Base-by-base conservation (phyloP, 1,284 basidiomycete species). In the Earliella scabrosa region DNA sequence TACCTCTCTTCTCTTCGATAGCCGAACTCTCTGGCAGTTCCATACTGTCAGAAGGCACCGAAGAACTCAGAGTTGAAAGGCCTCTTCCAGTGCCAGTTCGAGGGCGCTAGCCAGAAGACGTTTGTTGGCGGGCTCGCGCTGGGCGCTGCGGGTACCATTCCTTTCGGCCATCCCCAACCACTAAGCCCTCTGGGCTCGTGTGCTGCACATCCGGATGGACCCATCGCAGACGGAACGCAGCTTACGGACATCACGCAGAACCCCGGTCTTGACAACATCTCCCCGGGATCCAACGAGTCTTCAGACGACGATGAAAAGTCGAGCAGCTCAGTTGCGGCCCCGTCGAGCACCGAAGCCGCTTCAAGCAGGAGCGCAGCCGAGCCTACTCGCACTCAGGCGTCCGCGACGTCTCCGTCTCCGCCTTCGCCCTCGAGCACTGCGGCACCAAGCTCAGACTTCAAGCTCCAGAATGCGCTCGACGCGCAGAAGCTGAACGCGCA, bases 401-500 rank as follows among this genome's bases (percentile, higher is more conserved):
- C 52, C 41, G 26, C 45, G 20, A 21, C 44, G 11, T 35, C 43
- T 11, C 45, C 45, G 14, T 41, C 45, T 31, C 50, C 65, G n/a
- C 48, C 67, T 4, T 24, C 73, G 20, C 43, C 67, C 26, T 46
- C 67, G 14, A 45, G 66, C 4, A 38, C 68, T 27, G 39, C 68
- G 7, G 31, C 66, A n/a, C 38, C 46, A 35, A 35, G 32, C 21
- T 36, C 46, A 35, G 32, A 59, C 53, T 76, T 80, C 66, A 68
- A 66, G 49, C 66, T 75, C 32, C 71, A 77, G 62, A 83, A 83
- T 64, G 82, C 76, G 18, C 65, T 77, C 48, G 77, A 75, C 45
- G 81, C 81, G 6, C 80, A 83, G 67, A 66, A 74, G n/a, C 74
- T 79, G 44, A 84, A 85, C 66, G 73, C 74, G 20, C 65, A 79